Conservation (phyloP, 31 red algal species). For the Pterothamnion heteromorphum region DNA sequence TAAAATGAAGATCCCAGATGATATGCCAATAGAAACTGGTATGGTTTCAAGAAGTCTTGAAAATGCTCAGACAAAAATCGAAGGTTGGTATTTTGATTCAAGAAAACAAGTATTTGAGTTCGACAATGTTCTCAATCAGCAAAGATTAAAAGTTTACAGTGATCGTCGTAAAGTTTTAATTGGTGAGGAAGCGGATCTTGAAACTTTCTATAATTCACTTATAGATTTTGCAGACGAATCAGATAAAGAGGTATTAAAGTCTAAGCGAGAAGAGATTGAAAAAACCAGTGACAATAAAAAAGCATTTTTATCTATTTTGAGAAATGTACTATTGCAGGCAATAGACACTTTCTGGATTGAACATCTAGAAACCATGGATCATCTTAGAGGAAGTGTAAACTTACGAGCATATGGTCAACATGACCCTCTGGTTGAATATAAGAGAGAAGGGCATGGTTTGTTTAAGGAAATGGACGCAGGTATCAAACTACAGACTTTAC, state of each 20-base stretch:
- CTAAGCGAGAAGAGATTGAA: neutral
- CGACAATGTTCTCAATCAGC: conserved; percentile 45
- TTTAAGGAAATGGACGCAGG: conserved; percentile 15
- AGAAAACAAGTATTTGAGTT: conserved; percentile 40
- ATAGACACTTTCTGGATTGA: conserved; percentile 75
- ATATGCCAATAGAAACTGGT: neutral
- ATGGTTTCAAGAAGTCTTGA: neutral
- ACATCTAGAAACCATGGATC: conserved; percentile 79
- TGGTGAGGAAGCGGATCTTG: neutral
- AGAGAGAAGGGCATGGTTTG: conserved; percentile 64
- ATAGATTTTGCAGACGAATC: too few species aligned
- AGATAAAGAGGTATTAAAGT: neutral
- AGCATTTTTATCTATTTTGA: too few species aligned
- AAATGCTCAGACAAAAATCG: neutral
- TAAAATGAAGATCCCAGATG: neutral
- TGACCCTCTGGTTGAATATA: conserved; percentile 78
- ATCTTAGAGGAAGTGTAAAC: conserved; percentile 67
- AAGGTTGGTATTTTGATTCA: conserved; percentile 13
- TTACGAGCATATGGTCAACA: conserved; percentile 62
- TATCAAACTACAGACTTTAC: too few species aligned
- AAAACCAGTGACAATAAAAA: too few species aligned
- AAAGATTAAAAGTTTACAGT: conserved; percentile 22
- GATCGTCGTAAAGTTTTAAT: neutral
- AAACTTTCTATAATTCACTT: too few species aligned
- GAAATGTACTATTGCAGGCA: conserved; percentile 38